Conservation (phyloP, 2,329 filamentous ascomycete genomes). For the Trichoderma sp. region DNA sequence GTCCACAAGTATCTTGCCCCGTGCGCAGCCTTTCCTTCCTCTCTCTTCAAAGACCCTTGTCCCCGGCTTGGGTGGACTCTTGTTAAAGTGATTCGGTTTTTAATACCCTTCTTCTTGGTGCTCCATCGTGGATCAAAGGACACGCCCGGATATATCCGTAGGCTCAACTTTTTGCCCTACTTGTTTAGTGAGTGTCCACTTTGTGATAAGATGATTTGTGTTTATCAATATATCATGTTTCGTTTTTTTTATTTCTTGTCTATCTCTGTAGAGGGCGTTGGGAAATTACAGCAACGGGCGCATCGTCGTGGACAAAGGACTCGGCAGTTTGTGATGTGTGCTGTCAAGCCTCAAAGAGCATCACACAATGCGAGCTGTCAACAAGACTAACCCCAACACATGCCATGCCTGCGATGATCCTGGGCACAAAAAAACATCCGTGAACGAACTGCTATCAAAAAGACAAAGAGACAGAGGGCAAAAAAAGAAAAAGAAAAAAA, state of each 20-base stretch:
- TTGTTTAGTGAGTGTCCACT: background rate
- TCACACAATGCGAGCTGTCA: background rate
- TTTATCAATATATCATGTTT: background rate
- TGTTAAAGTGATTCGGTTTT: background rate
- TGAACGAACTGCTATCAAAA: background rate
- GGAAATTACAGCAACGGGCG: background rate
- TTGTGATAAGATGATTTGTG: background rate
- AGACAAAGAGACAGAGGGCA: background rate
- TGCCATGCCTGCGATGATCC: background rate
- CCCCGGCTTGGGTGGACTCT: background rate
- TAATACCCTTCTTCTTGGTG: background rate
- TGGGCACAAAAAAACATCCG: background rate
- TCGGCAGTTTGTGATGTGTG: background rate
- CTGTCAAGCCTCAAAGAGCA: background rate
- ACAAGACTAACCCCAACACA: constrained; percentile 1
- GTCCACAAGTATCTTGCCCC: background rate
- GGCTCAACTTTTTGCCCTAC: constrained; percentile 15
- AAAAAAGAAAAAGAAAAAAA: background rate
- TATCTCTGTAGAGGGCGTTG: background rate
- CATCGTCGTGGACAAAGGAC: background rate
- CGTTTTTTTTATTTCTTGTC: background rate
- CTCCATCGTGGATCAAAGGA: background rate
- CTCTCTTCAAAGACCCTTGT: background rate
- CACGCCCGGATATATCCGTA: constrained; percentile 16
- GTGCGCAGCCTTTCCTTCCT: background rate